Evolutionary conservation across 164 flowering plant species (phyloP).

Genomic region (Vitis rupestris): DNA sequence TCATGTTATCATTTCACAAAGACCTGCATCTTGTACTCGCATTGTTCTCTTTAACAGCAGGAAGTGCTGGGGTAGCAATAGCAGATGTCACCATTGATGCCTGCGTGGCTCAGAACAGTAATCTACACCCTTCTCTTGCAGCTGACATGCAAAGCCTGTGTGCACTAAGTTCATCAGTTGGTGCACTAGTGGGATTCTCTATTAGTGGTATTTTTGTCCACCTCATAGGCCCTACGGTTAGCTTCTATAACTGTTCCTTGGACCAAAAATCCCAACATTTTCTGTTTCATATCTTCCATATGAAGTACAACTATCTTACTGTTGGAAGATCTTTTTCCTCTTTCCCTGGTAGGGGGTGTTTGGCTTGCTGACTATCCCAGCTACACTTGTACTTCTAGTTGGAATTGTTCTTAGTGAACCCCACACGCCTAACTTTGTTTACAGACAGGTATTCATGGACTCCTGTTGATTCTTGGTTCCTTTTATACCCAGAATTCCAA

Average conservation of each 20-base stretch:
- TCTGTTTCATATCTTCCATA: not conserved
- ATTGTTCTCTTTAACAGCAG: constrained; percentile 62
- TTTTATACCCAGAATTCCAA: not conserved
- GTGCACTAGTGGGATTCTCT: constrained; percentile 75
- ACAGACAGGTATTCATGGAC: constrained; percentile 51
- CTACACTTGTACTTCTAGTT: constrained; percentile 55
- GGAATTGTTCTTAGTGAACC: constrained; percentile 70
- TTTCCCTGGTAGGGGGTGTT: constrained; percentile 64
- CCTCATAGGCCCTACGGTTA: constrained; percentile 81
- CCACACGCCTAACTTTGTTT: constrained; percentile 46
- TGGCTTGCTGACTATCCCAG: constrained; percentile 75
- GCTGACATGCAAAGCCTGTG: constrained; percentile 96
- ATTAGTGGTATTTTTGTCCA: constrained; percentile 87
- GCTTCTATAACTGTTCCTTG: constrained; percentile 7
- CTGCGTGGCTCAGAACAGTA: constrained; percentile 91
- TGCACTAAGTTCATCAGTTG: constrained; percentile 70
- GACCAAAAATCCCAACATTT: not conserved
- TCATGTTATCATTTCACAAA: constrained; percentile 55
- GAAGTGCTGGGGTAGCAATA: constrained; percentile 88
- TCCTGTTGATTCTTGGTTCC: constrained; percentile 1
- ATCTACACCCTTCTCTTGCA: constrained; percentile 65
- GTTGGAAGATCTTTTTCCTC: not conserved
- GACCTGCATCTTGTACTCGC: constrained; percentile 69
- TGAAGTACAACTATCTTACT: not conserved
- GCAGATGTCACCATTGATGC: constrained; percentile 99